Evolutionary conservation across 2,329 filamentous ascomycete genomes (phyloP).

Genomic region (Stemphylium beticola): DNA sequence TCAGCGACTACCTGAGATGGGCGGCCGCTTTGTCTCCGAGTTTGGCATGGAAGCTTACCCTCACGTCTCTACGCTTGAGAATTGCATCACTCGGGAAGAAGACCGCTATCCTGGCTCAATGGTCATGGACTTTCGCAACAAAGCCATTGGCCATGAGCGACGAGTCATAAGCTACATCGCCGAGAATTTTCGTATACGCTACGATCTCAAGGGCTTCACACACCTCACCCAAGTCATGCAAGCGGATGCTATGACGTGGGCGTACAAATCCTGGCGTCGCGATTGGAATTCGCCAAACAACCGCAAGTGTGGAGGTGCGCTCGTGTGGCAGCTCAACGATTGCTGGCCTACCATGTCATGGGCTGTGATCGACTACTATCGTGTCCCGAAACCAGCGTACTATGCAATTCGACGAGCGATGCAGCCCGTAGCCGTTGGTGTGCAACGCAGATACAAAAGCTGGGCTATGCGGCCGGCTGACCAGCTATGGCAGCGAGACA

Average conservation of each 20-base stretch:
- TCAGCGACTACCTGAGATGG: conserved; percentile 78
- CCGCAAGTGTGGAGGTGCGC: conserved; percentile 73
- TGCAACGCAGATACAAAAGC: conserved; percentile 60
- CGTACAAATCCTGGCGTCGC: conserved; percentile 70
- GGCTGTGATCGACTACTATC: conserved; percentile 78
- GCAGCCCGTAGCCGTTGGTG: conserved; percentile 63
- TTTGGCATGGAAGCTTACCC: conserved; percentile 96
- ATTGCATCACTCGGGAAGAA: conserved; percentile 64
- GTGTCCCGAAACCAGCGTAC: conserved; percentile 78
- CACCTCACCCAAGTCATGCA: conserved; percentile 65
- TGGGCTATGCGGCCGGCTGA: conserved; percentile 51
- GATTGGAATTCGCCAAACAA: conserved; percentile 71
- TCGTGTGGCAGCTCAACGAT: conserved; percentile 87
- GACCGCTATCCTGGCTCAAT: conserved; percentile 78
- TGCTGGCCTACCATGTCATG: conserved; percentile 85
- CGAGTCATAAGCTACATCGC: conserved; percentile 85
- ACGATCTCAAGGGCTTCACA: conserved; percentile 59
- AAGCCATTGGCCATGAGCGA: conserved; percentile 86
- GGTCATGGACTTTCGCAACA: conserved; percentile 96
- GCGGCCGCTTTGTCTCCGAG: conserved; percentile 90
- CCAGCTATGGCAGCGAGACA: conserved; percentile 37
- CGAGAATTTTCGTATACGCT: conserved; percentile 76
- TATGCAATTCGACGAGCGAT: conserved; percentile 67
- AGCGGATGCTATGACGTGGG: conserved; percentile 65
- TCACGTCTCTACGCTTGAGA: conserved; percentile 79